phyloP scores from a whole-genome alignment of 805 yeast genomes.

The Schizosaccharomyces japonicus region DNA sequence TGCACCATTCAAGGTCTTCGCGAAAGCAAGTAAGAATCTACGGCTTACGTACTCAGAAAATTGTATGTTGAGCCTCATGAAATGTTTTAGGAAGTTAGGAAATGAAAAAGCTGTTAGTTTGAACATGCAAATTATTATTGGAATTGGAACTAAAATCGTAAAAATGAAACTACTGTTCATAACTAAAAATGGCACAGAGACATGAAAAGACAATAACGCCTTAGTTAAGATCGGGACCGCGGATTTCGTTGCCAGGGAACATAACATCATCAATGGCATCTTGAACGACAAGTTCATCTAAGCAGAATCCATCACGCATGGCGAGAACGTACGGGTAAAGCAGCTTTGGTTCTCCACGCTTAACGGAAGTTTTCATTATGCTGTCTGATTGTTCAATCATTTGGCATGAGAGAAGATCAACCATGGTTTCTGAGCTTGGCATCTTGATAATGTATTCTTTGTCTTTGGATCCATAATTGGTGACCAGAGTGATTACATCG shows the following conservation, averaged over 20 bases:
- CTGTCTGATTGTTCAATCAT: not conserved
- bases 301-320: constrained; percentile 1
- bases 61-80: no score
- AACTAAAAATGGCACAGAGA: no score
- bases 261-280: not conserved
- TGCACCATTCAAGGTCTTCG: constrained; percentile 44
- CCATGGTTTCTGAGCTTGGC: not conserved
- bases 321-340: not conserved
- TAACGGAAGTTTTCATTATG: not conserved
- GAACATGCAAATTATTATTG: no score
- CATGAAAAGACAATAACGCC: no score
- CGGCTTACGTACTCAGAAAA: no score
- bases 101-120: no score
- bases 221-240: not conserved
- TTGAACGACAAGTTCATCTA: not conserved
- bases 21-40: no score
- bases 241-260: not conserved
- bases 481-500: not conserved
- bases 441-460: not conserved
- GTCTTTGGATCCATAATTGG: not conserved
- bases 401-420: not conserved
- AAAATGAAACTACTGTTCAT: no score
- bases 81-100: no score
- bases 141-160: no score
- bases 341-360: not conserved